These are phyloP conservation scores for Periconia digitata DNA, from an alignment of 2,329 filamentous ascomycete species.

Conservation along the genomic window DNA sequence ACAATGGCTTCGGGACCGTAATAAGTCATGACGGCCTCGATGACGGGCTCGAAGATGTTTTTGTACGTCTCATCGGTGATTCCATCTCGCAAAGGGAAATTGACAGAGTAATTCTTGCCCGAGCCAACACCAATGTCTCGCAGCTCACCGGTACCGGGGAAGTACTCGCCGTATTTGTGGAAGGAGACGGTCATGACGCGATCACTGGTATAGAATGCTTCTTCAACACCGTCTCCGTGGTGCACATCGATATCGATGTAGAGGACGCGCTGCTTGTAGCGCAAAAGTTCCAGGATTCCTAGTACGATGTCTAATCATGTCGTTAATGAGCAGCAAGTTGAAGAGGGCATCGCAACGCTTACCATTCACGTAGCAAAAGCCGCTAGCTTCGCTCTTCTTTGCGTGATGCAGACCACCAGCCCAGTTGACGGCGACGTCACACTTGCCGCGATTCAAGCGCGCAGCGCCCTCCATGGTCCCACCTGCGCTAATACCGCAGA, in stretches of 20 bases:
- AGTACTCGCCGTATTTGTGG: slow-evolving; percentile 74
- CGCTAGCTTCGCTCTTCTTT: slow-evolving; percentile 89
- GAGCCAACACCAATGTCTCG: slow-evolving; percentile 68
- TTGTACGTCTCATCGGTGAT: slow-evolving; percentile 70
- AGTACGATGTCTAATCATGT: slow-evolving; percentile 79
- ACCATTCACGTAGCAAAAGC: slow-evolving; percentile 94
- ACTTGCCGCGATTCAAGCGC: slow-evolving; percentile 67
- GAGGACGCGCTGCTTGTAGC: slow-evolving; percentile 79
- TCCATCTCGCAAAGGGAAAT: slow-evolving; percentile 69
- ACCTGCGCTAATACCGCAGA: slow-evolving; percentile 69
- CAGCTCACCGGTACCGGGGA: slow-evolving; percentile 69
- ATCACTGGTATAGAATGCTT: slow-evolving; percentile 71
- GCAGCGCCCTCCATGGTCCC: slow-evolving; percentile 72
- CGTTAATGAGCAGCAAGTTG: neutral
- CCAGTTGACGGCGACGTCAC: slow-evolving; percentile 69
- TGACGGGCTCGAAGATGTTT: slow-evolving; percentile 68
- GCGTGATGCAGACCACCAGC: slow-evolving; percentile 95
- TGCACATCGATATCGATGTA: slow-evolving; percentile 96
- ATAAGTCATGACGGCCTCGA: slow-evolving; percentile 69
- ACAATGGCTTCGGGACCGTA: slow-evolving; percentile 69
- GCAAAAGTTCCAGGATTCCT: slow-evolving; percentile 86
- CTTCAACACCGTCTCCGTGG: slow-evolving; percentile 78
- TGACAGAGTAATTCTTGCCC: slow-evolving; percentile 69
- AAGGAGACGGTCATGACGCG: slow-evolving; percentile 73
- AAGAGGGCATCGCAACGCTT: slow-evolving; percentile 23